Evolutionary conservation across 208 protist species (phyloP), one percentile per base, ranked within the genome.

Genomic region (Endotrypanum monterogeii): DNA sequence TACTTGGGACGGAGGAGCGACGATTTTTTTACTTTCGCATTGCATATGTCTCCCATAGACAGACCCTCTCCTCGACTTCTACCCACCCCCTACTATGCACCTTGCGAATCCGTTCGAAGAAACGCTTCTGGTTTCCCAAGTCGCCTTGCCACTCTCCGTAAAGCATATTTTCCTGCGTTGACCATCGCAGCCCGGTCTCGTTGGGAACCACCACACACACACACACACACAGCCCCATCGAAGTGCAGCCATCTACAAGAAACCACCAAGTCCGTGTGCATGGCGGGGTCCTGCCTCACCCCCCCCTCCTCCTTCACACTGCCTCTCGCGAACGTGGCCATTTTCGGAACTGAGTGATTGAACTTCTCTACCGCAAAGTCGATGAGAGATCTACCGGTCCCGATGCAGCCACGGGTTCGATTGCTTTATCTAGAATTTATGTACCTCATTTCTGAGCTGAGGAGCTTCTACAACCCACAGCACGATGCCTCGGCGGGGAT

Each of bases 371-470:
- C 0, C 23, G 11, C 37, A 46, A 37, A 5, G 7, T 25, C 18
- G 28, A 18, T 39, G 58, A 25, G 57, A 18, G 12, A 9, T 4
- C 4, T 48, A 11, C 8, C 30, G 11, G 23, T 6, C 28, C 25
- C 52, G 46, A 73, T 73, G 71, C 79, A 90, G 67, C 69, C 71
- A 20, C 84, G 85, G 3, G 83, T 91, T 18, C 81, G 81, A n/a
- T 71, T 86, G 54, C 83, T 91, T 14, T 94, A 94, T 48, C 52
- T 91, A 3, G 89, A 94, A 66, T 91, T 94, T 63, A 85, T 94
- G 80, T 75, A 87, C n/a, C 81, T 91, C 35, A 67, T 84, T 1
- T 80, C 89, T 1, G 73, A 88, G 58, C 58, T 88, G 1, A 16
- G 57, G n/a, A n/a, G 66, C 58, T 78, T 82, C 54, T 78, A 66